These are phyloP conservation scores for Fusarium sp. DNA, from an alignment of 2,329 filamentous ascomycete species.

Conservation along the genomic window DNA sequence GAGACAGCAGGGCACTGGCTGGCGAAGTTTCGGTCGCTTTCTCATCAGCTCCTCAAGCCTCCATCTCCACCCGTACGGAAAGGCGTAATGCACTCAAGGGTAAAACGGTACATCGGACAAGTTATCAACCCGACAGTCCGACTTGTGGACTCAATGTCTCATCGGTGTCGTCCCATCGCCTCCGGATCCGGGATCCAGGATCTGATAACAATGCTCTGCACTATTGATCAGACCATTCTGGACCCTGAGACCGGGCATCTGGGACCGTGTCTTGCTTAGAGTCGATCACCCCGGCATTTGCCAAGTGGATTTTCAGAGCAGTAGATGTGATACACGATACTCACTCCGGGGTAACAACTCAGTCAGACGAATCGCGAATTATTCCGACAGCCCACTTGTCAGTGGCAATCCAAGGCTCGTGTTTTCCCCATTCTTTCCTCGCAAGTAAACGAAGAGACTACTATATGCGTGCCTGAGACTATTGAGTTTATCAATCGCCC, in stretches of 20 bases:
- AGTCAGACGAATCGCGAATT: neutral
- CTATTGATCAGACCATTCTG: neutral
- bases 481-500: neutral
- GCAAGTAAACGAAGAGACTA: neutral
- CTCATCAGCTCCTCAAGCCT: neutral
- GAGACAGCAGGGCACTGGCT: neutral
- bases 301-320: neutral
- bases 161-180: neutral
- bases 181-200: neutral
- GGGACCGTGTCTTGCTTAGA: neutral
- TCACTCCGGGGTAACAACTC: neutral
- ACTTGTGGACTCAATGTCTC: rapidly evolving
- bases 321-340: neutral
- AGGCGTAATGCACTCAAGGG: rapidly evolving
- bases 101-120: neutral
- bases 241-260: neutral
- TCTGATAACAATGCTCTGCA: neutral
- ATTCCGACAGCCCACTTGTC: neutral
- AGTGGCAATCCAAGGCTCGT: neutral
- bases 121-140: neutral
- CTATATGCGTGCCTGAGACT: neutral
- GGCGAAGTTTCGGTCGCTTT: neutral
- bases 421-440: neutral
- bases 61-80: neutral
- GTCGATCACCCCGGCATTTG: neutral